Evolutionary conservation across 768 basidiomycete species (phyloP).

Genomic region (Omphalotus guepiniiformis): DNA sequence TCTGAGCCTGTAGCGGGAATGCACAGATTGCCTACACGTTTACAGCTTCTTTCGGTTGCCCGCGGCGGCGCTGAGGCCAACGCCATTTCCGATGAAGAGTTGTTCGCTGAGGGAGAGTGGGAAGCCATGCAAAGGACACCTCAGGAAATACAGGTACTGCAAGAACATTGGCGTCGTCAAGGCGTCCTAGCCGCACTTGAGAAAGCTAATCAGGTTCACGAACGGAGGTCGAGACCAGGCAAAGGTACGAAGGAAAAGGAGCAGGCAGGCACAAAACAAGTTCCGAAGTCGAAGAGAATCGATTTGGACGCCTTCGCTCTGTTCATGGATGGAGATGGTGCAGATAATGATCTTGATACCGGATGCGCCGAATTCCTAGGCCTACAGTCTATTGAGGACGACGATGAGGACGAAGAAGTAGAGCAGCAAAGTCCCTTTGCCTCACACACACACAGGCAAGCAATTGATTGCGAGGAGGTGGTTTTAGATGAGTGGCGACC

Average conservation of each 20-base stretch:
- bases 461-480: constrained; percentile 29
- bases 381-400: constrained; percentile 11
- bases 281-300: constrained; percentile 33
- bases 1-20: constrained; percentile 18
- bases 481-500: constrained; percentile 48
- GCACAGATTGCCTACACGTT: constrained; percentile 47
- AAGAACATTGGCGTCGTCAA: constrained; percentile 2
- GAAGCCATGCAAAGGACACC: constrained; percentile 54
- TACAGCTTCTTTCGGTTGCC: constrained; percentile 55
- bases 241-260: constrained; percentile 11
- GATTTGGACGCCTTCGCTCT: constrained; percentile 54
- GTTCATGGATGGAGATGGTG: constrained; percentile 37
- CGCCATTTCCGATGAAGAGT: constrained; percentile 62
- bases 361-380: constrained; percentile 11
- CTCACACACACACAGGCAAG: too few species aligned
- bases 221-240: constrained; percentile 1
- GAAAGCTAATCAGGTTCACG: neutral
- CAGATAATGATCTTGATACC: constrained; percentile 20
- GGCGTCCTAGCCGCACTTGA: neutral
- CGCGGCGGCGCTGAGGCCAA: constrained; percentile 53
- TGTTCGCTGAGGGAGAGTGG: constrained; percentile 66
- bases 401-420: constrained; percentile 10
- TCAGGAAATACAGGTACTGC: constrained; percentile 45
- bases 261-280: constrained; percentile 11
- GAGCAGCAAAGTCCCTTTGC: constrained; percentile 5